Base-by-base conservation (phyloP, 2,329 filamentous ascomycete genomes). In the Alternaria tenuissima region DNA sequence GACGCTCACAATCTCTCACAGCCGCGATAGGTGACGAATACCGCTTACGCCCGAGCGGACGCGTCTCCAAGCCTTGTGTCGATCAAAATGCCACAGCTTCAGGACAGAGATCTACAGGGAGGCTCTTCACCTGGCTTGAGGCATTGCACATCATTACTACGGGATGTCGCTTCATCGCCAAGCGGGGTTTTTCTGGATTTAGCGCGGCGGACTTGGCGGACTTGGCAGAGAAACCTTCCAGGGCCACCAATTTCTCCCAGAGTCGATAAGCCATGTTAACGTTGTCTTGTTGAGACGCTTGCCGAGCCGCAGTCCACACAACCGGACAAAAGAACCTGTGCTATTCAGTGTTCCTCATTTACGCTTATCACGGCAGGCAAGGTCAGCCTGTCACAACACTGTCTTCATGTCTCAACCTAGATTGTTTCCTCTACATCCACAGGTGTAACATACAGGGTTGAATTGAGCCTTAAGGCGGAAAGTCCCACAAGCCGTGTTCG, bases 401-500 rank as follows among this genome's bases (percentile, higher is more conserved):
- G 20, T 20, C 28, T 24, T 36, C 7, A 12, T 56, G 26, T 51
- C 36, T 43, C 34, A 28, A 55, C 43, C 41, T 47, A 34, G 12
- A 20, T 36, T 42, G 26, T 51, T 28, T 43, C 28, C 54, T 42
- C 28, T 26, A 51, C 11, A 16, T 24, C 54, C 28, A 56, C 5
- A 42, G 39, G 28, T 49, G 54, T 56, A 34, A 51, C 38, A 51
- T 20, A 56, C 54, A 56, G 38, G 38, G 46, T 43, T 11, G 18
- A 22, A 51, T 26, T 16, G 38, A 36, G 53, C 53, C 22, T 26
- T 26, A 30, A 56, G 44, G 54, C 54, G 26, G 44, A 43, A 51
- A 56, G 46, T 56, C 54, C 24, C 44, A 49, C 54, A 51, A 36
- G 44, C 18, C 36, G 38, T 20, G 54, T 56, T 51, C 44, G 46